phyloP scores from a whole-genome alignment of 192 early-diverging fungal species.

The Mortierella antarctica region DNA sequence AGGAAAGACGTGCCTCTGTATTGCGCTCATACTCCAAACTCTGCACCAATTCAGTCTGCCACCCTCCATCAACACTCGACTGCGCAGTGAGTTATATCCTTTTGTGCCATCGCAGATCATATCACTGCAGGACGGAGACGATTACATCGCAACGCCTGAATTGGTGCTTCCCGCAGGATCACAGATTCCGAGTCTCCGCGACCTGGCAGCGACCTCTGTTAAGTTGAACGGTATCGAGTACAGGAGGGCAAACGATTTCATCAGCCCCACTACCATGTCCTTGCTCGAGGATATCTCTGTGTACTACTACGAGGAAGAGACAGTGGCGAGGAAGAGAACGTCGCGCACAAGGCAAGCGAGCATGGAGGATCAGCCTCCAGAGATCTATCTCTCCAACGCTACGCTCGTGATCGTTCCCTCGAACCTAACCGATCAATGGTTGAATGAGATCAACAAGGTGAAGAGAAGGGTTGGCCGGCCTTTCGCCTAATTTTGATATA shows the following conservation, averaged over 20 bases:
- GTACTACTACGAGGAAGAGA: slow-evolving; percentile 62
- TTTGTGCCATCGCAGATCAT: slow-evolving; percentile 24
- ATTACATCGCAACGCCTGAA: background rate
- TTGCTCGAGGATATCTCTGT: slow-evolving; percentile 59
- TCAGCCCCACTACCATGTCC: slow-evolving; percentile 48
- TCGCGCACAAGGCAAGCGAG: background rate
- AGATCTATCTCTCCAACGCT: slow-evolving; percentile 68
- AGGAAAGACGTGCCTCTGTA: slow-evolving; percentile 81
- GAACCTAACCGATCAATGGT: slow-evolving; percentile 77
- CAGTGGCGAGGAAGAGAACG: slow-evolving; percentile 20
- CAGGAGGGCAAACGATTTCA: slow-evolving; percentile 44
- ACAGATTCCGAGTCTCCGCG: slow-evolving; percentile 44
- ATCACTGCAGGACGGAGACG: background rate
- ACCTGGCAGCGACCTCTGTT: slow-evolving; percentile 57
- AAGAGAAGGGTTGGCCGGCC: background rate
- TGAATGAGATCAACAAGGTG: slow-evolving; percentile 80
- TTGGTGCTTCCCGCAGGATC: background rate
- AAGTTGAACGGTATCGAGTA: slow-evolving; percentile 61
- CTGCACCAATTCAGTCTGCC: slow-evolving; percentile 66
- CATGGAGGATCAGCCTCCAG: slow-evolving; percentile 21
- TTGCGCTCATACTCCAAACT: slow-evolving; percentile 73
- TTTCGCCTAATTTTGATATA: background rate
- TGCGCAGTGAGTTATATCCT: slow-evolving; percentile 55
- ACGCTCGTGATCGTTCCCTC: slow-evolving; percentile 72
- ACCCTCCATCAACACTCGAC: slow-evolving; percentile 46